Evolutionary conservation across 352 stramenopile genomes (phyloP), one percentile per base, ranked within the genome.

Genomic region (Phytopythium ostracodes): DNA sequence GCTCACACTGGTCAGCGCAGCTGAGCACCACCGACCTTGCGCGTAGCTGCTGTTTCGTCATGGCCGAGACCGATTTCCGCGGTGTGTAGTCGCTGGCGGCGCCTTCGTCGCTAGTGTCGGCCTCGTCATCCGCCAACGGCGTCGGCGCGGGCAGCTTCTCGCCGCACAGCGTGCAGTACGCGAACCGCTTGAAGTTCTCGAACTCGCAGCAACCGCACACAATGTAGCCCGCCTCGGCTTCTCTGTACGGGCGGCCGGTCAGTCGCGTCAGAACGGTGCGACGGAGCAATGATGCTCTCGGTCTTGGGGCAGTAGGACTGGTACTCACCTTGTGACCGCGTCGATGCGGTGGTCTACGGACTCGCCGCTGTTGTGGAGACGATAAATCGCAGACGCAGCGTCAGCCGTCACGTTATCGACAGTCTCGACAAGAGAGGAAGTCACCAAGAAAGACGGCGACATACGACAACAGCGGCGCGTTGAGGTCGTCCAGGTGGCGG

Each of bases 181-280:
- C 65, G 60, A 86, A 81, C 49, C 79, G 75, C 59, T 73, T 81
- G 68, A 92, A 92, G 70, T 92, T 92, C 51, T 90, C 83, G 60
- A 92, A 92, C 25, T 67, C 75, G 46, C 83, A 92, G 22, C 66
- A 78, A 0, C 52, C 22, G 59, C 83, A 92, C 0, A 71, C 59
- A 2, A 59, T 72, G 49, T 73, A 86, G 2, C 83, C 83, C 0
- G 63, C 77, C 56, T 86, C 78, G 2, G 79, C 83, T 63, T 91
- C 79, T 64, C 77, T 78, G 59, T 36, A n/a, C 8, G 18, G 17
- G 20, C 22, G 6, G 42, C 18, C 47, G 20, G 40, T 14, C 47
- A 29, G 40, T 14, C 46, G 18, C 59, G 24, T 17, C 40, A 59
- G 43, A 20, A 25, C 59, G 15, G 49, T 25, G 15, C 20, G 9